These are phyloP conservation scores for Gossypium mustelinum DNA, from an alignment of 345 rosid species.

Conservation along the genomic window DNA sequence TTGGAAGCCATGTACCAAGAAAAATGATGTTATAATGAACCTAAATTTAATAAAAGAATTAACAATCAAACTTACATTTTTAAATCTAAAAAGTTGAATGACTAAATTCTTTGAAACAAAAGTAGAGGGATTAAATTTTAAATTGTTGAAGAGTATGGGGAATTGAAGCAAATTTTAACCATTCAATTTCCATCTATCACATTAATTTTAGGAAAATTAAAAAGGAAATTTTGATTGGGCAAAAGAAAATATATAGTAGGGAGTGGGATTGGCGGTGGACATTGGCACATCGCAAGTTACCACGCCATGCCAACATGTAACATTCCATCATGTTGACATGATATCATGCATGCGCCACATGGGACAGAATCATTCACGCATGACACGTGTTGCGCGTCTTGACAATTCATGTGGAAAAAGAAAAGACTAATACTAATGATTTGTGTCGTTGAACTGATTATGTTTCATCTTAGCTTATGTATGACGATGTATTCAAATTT, in stretches of 20 bases:
- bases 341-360: neutral
- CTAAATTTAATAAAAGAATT: too few relatives aligned
- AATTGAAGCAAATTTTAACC: too few relatives aligned
- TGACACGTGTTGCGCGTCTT: neutral
- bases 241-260: neutral
- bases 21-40: too few relatives aligned
- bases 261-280: neutral
- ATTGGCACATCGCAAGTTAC: neutral
- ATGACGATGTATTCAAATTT: neutral
- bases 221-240: neutral
- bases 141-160: too few relatives aligned
- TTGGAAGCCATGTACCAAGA: too few relatives aligned
- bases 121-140: too few relatives aligned
- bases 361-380: neutral
- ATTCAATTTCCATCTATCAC: neutral
- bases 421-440: neutral
- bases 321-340: neutral
- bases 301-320: neutral
- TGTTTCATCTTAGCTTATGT: constrained; percentile 1
- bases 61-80: too few relatives aligned
- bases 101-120: too few relatives aligned
- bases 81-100: too few relatives aligned
- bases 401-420: neutral
- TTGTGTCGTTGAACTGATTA: neutral
- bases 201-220: neutral